Base-by-base conservation (phyloP, 2,329 filamentous ascomycete species). In the Nigrograna mackinnonii region DNA sequence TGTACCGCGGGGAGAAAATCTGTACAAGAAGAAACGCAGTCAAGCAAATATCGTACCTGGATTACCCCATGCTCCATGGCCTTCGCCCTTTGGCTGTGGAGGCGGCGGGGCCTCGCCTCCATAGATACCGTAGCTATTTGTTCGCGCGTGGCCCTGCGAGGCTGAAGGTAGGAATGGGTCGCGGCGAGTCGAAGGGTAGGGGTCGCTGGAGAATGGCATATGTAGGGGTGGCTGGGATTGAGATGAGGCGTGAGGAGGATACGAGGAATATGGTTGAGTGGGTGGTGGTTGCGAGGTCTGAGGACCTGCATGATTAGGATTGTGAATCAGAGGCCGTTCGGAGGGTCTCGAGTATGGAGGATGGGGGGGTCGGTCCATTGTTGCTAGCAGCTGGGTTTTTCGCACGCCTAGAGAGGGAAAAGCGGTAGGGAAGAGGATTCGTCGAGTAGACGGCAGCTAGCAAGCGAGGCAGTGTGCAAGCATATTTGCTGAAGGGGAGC, bases 261-360 rank as follows among this genome's bases (percentile, higher is more conserved):
- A 69, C 44, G 49, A 47, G 24, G 63, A 50, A 32, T 62, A 58
- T 6, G 65, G 48, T 22, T 57, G 57, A 32, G 60, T 52, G 34
- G 58, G 51, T 13, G 46, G 28, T 12, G 32, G 20, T 17, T 31
- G 38, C 19, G 39, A 26, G 18, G 58, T 37, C 44, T 59, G 61
- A 37, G 54, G 19, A 41, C 30, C 46, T 78, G 69, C 68, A 65
- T 85, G 85, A 54, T 82, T 80, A 40, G 74, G 68, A 67, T 86
- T 86, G 54, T 74, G 74, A 21, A 80, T 67, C 40, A 80, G 54
- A 38, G 57, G 55, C 40, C 67, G 64, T 24, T 72, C 70, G 45
- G 63, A 59, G 33, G 69, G 64, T 31, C 69, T 66, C 36, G 62
- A 55, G 49, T 60, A 66, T 38, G 62, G 60, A 48, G 68, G 68